These are phyloP conservation scores for Theileria orientalis DNA, from an alignment of 169 alveolate species.

Conservation along the genomic window DNA sequence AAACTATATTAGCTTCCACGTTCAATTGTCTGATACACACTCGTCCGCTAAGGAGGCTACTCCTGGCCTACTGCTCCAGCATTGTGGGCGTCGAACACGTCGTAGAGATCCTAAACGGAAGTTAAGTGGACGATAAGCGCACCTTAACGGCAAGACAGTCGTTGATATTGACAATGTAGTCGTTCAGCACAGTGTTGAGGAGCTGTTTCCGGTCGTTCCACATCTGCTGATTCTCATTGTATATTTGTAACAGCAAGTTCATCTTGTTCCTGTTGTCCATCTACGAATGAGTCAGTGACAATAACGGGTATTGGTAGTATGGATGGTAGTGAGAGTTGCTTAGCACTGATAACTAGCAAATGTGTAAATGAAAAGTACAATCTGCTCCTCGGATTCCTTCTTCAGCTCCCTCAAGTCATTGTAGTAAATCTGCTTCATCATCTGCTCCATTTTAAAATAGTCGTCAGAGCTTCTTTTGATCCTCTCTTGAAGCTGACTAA, in stretches of 20 bases:
- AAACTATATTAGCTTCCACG: neutral
- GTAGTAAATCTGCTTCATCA: conserved; percentile 51
- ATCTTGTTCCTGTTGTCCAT: conserved; percentile 26
- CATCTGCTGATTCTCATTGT: conserved; percentile 7
- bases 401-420: neutral
- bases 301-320: no score
- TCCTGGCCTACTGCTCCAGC: no score
- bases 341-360: no score
- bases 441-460: conserved; percentile 44
- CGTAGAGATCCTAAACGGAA: neutral
- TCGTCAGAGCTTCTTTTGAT: conserved; percentile 26
- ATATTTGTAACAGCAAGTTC: conserved; percentile 1
- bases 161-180: conserved; percentile 43
- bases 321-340: no score
- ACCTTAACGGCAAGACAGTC: conserved; percentile 22
- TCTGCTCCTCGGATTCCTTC: neutral
- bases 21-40: neutral
- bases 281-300: neutral
- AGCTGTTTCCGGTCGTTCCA: conserved; percentile 51
- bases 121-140: neutral
- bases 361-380: neutral
- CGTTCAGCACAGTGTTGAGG: conserved; percentile 46
- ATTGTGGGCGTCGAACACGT: neutral
- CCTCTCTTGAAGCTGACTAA: conserved; percentile 19
- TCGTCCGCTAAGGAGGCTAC: no score